phyloP scores from a whole-genome alignment of 805 yeast genomes.

The Hanseniaspora clermontiae region DNA sequence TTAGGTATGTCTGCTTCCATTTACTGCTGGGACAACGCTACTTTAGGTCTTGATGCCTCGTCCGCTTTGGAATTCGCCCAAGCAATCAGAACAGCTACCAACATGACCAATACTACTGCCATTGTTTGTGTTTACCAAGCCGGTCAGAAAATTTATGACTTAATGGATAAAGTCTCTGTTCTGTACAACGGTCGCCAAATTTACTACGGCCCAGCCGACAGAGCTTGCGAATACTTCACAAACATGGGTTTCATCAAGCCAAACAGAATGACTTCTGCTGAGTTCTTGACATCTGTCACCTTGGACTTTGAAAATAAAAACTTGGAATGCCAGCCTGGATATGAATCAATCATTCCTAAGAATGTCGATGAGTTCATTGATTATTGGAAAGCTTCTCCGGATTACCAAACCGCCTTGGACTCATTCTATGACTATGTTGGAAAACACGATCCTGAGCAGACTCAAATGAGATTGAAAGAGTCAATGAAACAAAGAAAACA shows the following conservation, averaged over 20 bases:
- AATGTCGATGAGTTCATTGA: conserved; percentile 47
- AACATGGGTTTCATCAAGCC: conserved; percentile 53
- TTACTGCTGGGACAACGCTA: conserved; percentile 57
- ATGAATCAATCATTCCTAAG: conserved; percentile 39
- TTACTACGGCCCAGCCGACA: conserved; percentile 42
- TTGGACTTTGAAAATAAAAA: conserved; percentile 51
- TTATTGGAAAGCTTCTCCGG: conserved; percentile 46
- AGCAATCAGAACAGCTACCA: conserved; percentile 47
- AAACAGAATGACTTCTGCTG: conserved; percentile 55
- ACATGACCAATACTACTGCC: conserved; percentile 42
- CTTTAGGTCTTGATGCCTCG: conserved; percentile 62
- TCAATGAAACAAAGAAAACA: conserved; percentile 34
- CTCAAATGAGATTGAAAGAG: conserved; percentile 30
- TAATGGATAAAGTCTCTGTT: conserved; percentile 50
- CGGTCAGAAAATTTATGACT: conserved; percentile 48
- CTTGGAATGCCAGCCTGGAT: conserved; percentile 34
- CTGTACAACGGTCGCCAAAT: conserved; percentile 51
- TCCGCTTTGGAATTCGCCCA: conserved; percentile 55
- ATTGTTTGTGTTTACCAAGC: conserved; percentile 59
- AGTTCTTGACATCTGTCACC: conserved; percentile 55
- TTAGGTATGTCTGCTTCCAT: conserved; percentile 41
- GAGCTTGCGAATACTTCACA: conserved; percentile 44
- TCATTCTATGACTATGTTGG: conserved; percentile 32
- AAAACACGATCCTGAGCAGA: conserved; percentile 33
- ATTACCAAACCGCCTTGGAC: conserved; percentile 32